These are phyloP conservation scores for Mortierella sp. DNA, from an alignment of 371 early-diverging fungal genomes.

Conservation along the genomic window DNA sequence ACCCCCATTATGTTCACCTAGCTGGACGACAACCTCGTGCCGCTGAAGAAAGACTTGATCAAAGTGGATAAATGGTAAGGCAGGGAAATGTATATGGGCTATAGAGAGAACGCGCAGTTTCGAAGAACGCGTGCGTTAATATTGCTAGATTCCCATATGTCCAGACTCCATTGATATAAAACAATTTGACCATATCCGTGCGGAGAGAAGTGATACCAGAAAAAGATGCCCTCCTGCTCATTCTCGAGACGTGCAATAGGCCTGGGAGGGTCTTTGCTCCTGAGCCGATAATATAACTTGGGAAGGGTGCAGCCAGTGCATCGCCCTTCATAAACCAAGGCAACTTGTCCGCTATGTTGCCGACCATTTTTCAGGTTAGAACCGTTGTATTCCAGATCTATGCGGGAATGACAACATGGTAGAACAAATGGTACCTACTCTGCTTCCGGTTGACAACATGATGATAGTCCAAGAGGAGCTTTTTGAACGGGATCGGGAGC, in stretches of 20 bases:
- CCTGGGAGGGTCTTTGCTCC: constrained; percentile 38
- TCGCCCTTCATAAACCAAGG: constrained; percentile 53
- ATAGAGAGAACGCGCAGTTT: neutral
- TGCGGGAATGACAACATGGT: no score
- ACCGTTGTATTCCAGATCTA: neutral
- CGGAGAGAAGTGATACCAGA: constrained; percentile 33
- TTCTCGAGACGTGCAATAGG: constrained; percentile 40
- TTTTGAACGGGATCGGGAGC: constrained; percentile 51
- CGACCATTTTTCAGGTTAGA: no score
- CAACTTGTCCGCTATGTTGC: constrained; percentile 33
- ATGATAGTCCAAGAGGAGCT: constrained; percentile 51
- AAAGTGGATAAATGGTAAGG: constrained; percentile 48
- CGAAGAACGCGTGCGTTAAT: no score
- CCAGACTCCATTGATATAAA: no score
- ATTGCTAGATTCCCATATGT: no score
- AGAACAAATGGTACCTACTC: constrained; percentile 27
- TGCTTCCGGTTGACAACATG: constrained; percentile 38
- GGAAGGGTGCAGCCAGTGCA: constrained; percentile 28
- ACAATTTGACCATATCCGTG: no score
- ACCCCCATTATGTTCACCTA: constrained; percentile 15
- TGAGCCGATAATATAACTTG: constrained; percentile 42
- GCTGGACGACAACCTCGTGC: constrained; percentile 42
- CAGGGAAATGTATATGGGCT: constrained; percentile 50
- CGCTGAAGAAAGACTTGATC: constrained; percentile 50
- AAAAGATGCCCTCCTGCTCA: constrained; percentile 45